phyloP scores from a whole-genome alignment of 352 stramenopile species.

The Globisporangium alternatum region DNA sequence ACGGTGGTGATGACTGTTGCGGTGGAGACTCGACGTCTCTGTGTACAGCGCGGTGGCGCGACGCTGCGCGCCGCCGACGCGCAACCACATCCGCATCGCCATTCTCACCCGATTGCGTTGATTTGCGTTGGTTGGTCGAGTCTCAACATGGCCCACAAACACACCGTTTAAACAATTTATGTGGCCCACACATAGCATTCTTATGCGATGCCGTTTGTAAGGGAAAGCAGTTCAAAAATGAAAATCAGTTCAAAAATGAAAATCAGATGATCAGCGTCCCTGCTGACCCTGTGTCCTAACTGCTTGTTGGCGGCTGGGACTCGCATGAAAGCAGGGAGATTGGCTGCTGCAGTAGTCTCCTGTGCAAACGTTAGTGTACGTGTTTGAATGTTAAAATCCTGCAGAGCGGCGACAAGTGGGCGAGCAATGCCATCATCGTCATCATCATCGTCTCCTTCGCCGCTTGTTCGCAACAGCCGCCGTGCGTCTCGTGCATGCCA shows the following conservation, averaged over 20 bases:
- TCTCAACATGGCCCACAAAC: too few species aligned
- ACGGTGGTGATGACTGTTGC: not conserved
- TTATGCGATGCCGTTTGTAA: too few species aligned
- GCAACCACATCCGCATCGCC: slow-evolving; percentile 12
- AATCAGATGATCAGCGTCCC: too few species aligned
- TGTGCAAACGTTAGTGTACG: not conserved
- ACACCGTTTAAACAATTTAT: not conserved
- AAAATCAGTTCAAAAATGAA: too few species aligned
- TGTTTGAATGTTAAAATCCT: not conserved
- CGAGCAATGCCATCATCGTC: not conserved
- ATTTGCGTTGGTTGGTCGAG: not conserved
- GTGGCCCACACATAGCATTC: too few species aligned
- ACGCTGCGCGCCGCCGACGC: slow-evolving; percentile 1
- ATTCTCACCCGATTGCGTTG: not conserved
- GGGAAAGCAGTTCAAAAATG: too few species aligned
- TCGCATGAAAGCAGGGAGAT: not conserved
- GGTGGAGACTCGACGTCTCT: not conserved
- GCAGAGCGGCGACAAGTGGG: not conserved
- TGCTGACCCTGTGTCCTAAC: too few species aligned
- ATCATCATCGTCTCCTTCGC: not conserved
- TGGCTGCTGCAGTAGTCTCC: not conserved
- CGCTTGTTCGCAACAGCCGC: not conserved
- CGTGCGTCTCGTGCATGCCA: not conserved
- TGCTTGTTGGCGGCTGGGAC: too few species aligned
- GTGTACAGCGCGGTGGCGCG: not conserved